Evolutionary conservation across 768 basidiomycete genomes (phyloP), one percentile per base, ranked within the genome.

Genomic region (Trametes meyenii): DNA sequence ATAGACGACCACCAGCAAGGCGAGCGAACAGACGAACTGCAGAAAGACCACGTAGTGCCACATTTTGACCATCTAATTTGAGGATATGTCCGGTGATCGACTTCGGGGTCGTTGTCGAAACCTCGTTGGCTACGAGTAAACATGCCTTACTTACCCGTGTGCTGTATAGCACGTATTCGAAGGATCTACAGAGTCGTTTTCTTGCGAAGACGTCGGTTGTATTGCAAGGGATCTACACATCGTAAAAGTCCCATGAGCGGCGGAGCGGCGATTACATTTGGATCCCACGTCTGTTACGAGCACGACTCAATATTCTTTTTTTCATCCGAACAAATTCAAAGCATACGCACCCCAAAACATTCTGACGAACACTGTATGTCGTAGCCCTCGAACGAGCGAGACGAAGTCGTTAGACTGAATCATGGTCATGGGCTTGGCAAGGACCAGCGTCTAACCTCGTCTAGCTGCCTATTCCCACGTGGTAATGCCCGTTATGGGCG

Each of bases 381-480:
- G n/a, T 44, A 2, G 21, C 17, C 43, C 2, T 14, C 8, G 12
- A n/a, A 44, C 17, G 43, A 19, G 45, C 11, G 45, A 23, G 19
- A 13, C 13, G 19, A n/a, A 24, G 45, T 46, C 13, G 21, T 24
- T 40, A 40, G 39, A 14, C 14, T n/a, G 13, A 39, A 14, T 7
- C 38, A 7, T 39, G 8, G 8, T 14, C 14, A n/a, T 13, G 14
- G 14, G 39, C 17, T 13, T 40, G 12, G 39, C 39, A n/a, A 40
- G 12, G 39, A 40, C 17, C 14, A 14, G 14, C 45, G 23, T 46
- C 11, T 13, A 10, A 46, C 50, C 21, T 46, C 61, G 56, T 35
- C 42, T 48, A 55, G 26, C 14, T 39, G 38, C 43, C 33, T 40
- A 38, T 26, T 63, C 38, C 42, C 57, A 51, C 57, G 49, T 58